These are phyloP conservation scores for Penicillium bovifimosum DNA, from an alignment of 495 filamentous ascomycete species.

Conservation along the genomic window DNA sequence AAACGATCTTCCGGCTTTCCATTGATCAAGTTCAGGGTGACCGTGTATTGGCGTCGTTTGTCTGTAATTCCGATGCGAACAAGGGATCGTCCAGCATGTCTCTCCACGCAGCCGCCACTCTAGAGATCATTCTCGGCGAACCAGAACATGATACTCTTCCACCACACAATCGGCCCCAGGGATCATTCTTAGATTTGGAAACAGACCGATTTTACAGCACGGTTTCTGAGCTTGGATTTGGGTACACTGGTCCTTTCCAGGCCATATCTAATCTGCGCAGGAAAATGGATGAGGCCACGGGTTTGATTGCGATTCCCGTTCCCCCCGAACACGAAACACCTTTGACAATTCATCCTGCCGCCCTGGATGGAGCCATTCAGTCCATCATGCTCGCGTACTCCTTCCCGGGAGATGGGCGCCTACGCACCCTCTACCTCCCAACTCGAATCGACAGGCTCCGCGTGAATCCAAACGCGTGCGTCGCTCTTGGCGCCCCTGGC, in stretches of 20 bases:
- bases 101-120: slow-evolving; percentile 18
- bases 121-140: slow-evolving; percentile 11
- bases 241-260: slow-evolving; percentile 28
- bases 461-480: slow-evolving; percentile 29
- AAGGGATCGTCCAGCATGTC: slow-evolving; percentile 15
- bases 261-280: slow-evolving; percentile 18
- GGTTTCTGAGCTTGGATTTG: slow-evolving; percentile 26
- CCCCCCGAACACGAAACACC: background rate
- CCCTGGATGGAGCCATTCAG: slow-evolving; percentile 40
- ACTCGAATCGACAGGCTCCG: slow-evolving; percentile 42
- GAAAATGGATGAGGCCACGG: slow-evolving; percentile 22
- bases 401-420: slow-evolving; percentile 29
- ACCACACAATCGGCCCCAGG: background rate
- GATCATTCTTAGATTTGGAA: slow-evolving; percentile 22
- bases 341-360: slow-evolving; percentile 31
- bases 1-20: slow-evolving; percentile 37
- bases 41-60: slow-evolving; percentile 6
- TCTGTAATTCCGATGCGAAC: slow-evolving; percentile 18
- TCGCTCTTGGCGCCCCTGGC: slow-evolving; percentile 4
- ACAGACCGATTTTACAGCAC: slow-evolving; percentile 42
- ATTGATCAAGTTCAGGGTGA: background rate
- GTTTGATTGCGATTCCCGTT: slow-evolving; percentile 13
- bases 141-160: slow-evolving; percentile 11
- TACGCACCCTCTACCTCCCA: slow-evolving; percentile 20
- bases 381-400: slow-evolving; percentile 36